phyloP scores from a whole-genome alignment of 495 filamentous ascomycete species.

The Aspergillus leporis region DNA sequence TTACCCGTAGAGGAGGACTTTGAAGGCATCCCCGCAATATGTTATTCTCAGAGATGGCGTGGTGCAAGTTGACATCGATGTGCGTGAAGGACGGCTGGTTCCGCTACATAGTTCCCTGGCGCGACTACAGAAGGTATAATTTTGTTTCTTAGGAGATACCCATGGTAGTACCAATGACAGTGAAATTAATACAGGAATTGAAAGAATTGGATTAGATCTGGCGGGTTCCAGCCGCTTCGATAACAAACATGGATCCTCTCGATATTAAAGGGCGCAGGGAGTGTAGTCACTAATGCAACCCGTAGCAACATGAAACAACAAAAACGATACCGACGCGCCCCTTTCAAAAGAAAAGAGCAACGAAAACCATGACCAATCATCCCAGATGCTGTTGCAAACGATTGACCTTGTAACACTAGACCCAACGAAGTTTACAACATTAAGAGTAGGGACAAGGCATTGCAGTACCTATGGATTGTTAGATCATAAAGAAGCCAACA shows the following conservation, averaged over 20 bases:
- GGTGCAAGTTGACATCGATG: background rate
- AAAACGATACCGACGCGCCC: background rate
- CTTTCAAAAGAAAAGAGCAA: background rate
- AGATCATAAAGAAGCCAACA: constrained; percentile 11
- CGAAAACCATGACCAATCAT: constrained; percentile 4
- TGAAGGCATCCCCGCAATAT: background rate
- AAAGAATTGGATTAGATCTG: constrained; percentile 16
- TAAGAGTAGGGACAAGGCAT: background rate
- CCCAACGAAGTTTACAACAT: background rate
- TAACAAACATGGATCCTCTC: constrained; percentile 11
- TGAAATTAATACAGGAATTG: constrained; percentile 5
- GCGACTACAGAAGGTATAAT: constrained; percentile 15
- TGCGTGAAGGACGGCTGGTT: constrained; percentile 10
- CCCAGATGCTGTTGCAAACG: constrained; percentile 5
- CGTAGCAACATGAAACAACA: constrained; percentile 8
- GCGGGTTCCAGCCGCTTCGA: constrained; percentile 7
- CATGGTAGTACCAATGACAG: constrained; percentile 22
- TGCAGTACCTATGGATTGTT: background rate
- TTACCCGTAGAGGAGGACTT: background rate
- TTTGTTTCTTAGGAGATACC: constrained; percentile 35
- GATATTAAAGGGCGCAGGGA: constrained; percentile 11
- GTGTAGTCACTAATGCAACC: constrained; percentile 6
- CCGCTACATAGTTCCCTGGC: constrained; percentile 15
- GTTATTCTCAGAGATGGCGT: constrained; percentile 7
- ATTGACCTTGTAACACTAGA: constrained; percentile 1